Evolutionary conservation across 352 stramenopile species (phyloP), one percentile per base, ranked within the genome.

Genomic region (Globisporangium barbulae): DNA sequence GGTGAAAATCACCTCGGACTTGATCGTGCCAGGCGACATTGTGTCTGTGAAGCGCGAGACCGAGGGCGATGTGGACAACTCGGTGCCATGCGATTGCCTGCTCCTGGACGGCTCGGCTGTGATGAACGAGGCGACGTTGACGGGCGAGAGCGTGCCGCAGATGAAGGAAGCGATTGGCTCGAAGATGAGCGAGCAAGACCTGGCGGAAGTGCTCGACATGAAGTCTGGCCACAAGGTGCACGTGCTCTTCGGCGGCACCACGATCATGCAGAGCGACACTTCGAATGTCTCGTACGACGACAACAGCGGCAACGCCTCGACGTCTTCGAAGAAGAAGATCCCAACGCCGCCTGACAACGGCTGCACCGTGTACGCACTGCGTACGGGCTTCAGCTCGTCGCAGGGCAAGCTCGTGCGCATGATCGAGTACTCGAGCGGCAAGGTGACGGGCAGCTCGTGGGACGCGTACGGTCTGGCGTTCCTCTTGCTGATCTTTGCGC

Each of bases 51-150:
- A 92, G 55, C 90, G 91, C 41, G 78, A 90, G 64, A 96, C 91
- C 13, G 82, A 91, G 35, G 79, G 76, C 6, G 80, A 93, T 9
- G 81, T 81, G 47, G 79, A 91, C 64, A 94, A 92, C 63, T 85
- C 86, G 53, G 83, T 99, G 28, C 97, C 97, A 10, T 98, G 93
- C 56, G 98, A 99, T 79, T 86, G 96, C 39, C 73, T 99, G 58
- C 77, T 99, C 31, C 65, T 99, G 37, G 77, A 92, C 52, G 97
- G 98, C 12, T 91, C 85, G 28, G 96, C 91, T 48, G 96, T 99
- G 12, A 93, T 99, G 17, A 99, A 99, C 76, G 98, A 99, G 78
- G 97, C 98, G 19, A 98, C 98, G 57, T 74, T 99, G 41, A 99
- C 98, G 1, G 98, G 98, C 45, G 98, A 99, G 74, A 98, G 91